Conservation (phyloP, 768 basidiomycete species). For the Leccinellum luteum region DNA sequence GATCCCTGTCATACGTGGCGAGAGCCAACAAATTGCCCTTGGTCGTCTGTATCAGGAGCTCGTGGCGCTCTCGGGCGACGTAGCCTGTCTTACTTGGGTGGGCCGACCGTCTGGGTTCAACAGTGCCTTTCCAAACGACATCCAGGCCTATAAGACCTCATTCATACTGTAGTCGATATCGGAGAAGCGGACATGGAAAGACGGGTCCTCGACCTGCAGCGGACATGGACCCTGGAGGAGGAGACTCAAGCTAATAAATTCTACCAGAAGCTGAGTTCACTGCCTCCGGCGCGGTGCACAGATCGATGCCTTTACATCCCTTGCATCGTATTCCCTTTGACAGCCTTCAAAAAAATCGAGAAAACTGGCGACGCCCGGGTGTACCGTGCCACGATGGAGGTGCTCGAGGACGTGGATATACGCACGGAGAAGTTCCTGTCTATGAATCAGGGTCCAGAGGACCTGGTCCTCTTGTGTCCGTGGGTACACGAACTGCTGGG, state of each 20-base stretch:
- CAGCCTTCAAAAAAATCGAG: neutral
- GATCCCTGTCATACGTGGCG: constrained; percentile 16
- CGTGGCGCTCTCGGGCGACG: constrained; percentile 17
- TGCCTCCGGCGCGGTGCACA: constrained; percentile 5
- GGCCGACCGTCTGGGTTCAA: constrained; percentile 21
- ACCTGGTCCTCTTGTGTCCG: constrained; percentile 16
- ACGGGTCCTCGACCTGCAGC: neutral
- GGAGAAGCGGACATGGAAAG: constrained; percentile 6
- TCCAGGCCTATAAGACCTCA: constrained; percentile 10
- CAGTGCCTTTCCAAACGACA: constrained; percentile 17
- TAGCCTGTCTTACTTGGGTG: constrained; percentile 20
- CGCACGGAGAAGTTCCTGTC: neutral
- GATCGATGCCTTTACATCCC: constrained; percentile 12
- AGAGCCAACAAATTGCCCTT: constrained; percentile 16
- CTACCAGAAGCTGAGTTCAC: neutral
- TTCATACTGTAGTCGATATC: constrained; percentile 4
- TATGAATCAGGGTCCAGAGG: neutral
- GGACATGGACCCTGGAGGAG: neutral
- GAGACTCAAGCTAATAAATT: constrained; percentile 3
- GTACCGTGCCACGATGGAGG: constrained; percentile 5
- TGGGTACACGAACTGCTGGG: constrained; percentile 18
- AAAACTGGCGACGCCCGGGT: neutral
- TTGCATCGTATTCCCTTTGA: constrained; percentile 19
- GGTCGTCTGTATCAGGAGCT: constrained; percentile 21
- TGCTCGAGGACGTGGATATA: constrained; percentile 14